Evolutionary conservation across 1,284 basidiomycete genomes (phyloP).

Genomic region (Irpex rosettiformis): DNA sequence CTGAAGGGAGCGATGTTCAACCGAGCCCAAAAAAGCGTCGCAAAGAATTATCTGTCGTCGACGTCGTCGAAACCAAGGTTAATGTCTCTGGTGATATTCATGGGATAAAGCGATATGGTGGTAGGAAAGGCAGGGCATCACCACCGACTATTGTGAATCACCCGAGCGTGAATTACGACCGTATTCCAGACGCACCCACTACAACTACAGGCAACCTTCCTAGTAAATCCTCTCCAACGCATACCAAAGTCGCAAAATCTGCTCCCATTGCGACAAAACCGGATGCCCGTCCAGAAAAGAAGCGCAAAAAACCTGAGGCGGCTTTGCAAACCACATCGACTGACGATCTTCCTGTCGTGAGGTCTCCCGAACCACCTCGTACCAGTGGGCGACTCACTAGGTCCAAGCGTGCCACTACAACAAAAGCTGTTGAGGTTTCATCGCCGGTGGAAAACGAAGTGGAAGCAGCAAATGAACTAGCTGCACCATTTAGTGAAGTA

Average conservation of each 20-base stretch:
- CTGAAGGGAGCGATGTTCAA: neutral
- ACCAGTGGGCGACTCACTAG: neutral
- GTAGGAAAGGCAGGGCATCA: conserved; percentile 19
- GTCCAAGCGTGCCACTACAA: neutral
- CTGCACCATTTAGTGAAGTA: neutral
- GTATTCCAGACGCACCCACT: conserved; percentile 16
- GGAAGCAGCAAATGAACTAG: neutral
- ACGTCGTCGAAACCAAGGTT: conserved; percentile 7
- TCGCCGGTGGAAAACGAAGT: neutral
- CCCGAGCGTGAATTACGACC: conserved; percentile 23
- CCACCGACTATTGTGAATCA: conserved; percentile 10
- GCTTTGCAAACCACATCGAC: neutral
- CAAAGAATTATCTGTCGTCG: conserved; percentile 15
- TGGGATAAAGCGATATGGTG: conserved; percentile 22
- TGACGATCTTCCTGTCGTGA: neutral
- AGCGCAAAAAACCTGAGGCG: neutral
- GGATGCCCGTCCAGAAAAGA: neutral
- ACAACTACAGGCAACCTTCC: neutral
- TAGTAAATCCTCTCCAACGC: neutral
- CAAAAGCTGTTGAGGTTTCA: neutral
- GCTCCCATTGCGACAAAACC: neutral
- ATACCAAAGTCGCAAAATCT: neutral
- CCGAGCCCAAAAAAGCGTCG: conserved; percentile 1
- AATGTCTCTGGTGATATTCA: conserved; percentile 17
- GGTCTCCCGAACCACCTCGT: neutral